These are phyloP conservation scores for Kwoniella heveanensis DNA, from an alignment of 768 basidiomycete genomes.

Conservation along the genomic window DNA sequence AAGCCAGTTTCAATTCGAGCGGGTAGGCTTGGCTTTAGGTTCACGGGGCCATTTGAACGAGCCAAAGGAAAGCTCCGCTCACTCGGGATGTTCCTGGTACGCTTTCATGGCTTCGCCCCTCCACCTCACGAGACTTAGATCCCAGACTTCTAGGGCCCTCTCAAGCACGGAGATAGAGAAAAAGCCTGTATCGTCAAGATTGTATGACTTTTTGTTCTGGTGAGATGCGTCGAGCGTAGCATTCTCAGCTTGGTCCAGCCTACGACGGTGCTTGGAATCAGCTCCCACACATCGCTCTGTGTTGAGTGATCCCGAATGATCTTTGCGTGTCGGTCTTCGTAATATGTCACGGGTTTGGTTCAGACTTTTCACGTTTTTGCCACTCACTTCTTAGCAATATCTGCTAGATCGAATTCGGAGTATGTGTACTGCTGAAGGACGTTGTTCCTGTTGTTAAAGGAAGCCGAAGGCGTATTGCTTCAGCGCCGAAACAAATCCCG, in stretches of 20 bases:
- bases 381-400: conserved; percentile 53
- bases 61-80: conserved; percentile 30
- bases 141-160: conserved; percentile 76
- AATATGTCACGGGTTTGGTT: neutral
- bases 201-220: conserved; percentile 63
- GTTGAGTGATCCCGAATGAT: too few species aligned
- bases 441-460: conserved; percentile 38
- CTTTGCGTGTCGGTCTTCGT: too few species aligned
- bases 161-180: conserved; percentile 84
- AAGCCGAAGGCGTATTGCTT: neutral
- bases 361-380: neutral
- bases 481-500: too few species aligned
- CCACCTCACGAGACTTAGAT: conserved; percentile 79
- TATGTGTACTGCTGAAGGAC: conserved; percentile 52
- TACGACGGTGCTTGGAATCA: conserved; percentile 4
- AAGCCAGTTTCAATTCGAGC: too few species aligned
- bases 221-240: conserved; percentile 54
- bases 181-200: conserved; percentile 94
- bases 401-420: conserved; percentile 52
- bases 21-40: too few species aligned
- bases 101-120: conserved; percentile 76
- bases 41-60: too few species aligned
- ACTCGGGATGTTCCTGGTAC: conserved; percentile 79
- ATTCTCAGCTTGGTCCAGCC: conserved; percentile 53
- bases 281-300: too few species aligned